Conservation (phyloP, 306 rosid species). For the Cucurbita moschata region DNA sequence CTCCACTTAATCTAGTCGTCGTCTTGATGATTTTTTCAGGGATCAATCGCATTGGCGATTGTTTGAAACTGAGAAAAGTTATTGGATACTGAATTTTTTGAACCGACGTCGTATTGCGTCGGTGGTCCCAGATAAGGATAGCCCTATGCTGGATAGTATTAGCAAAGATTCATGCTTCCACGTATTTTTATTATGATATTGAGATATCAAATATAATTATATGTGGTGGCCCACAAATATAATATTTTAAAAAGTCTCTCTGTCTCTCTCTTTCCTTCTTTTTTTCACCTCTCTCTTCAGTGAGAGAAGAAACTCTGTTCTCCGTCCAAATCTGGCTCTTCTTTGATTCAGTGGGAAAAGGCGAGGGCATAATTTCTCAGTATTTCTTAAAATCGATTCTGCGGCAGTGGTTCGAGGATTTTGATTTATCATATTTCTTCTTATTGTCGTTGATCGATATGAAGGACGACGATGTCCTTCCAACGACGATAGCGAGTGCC, state of each 20-base stretch:
- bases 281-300: not conserved
- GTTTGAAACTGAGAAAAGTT: no score
- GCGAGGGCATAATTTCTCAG: not conserved
- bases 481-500: conserved; percentile 30
- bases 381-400: not conserved
- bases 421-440: not conserved
- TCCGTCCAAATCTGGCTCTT: not conserved
- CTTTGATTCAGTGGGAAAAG: not conserved
- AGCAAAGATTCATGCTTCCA: not conserved
- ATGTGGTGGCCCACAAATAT: not conserved
- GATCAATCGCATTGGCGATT: no score
- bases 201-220: not conserved
- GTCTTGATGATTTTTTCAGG: no score
- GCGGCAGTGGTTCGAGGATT: not conserved
- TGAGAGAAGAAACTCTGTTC: conserved; percentile 2
- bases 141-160: not conserved
- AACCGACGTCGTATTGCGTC: not conserved
- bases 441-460: conserved; percentile 29
- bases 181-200: not conserved
- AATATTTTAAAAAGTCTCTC: not conserved
- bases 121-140: not conserved
- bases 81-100: no score
- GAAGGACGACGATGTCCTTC: conserved; percentile 87
- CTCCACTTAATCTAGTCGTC: no score
- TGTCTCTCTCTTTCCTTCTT: not conserved